phyloP scores from a whole-genome alignment of 2,329 filamentous ascomycete genomes.

The Scortechinia acanthostroma region DNA sequence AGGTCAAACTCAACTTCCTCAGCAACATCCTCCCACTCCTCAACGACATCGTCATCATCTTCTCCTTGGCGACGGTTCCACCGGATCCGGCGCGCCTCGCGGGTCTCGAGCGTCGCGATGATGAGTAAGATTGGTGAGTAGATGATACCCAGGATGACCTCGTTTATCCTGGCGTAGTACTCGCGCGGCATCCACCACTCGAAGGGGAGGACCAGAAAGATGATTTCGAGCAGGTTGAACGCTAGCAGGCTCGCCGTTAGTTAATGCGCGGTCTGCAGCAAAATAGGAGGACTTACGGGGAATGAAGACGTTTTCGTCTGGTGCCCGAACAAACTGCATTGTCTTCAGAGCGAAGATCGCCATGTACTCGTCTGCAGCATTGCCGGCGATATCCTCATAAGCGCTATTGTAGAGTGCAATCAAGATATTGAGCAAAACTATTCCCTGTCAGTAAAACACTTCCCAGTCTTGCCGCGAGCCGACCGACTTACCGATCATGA shows the following conservation, averaged over 20 bases:
- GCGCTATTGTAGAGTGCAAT: conserved; percentile 66
- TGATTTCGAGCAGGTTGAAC: conserved; percentile 61
- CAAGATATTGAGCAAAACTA: conserved; percentile 56
- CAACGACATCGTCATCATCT: conserved; percentile 52
- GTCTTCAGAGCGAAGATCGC: conserved; percentile 62
- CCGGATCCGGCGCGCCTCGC: conserved; percentile 35
- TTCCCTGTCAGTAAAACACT: background rate
- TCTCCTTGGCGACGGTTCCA: conserved; percentile 52
- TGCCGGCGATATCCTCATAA: conserved; percentile 64
- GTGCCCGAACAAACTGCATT: conserved; percentile 62
- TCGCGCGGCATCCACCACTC: conserved; percentile 59
- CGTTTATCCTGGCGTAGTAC: conserved; percentile 52
- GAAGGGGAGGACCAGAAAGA: conserved; percentile 54
- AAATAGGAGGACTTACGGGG: conserved; percentile 23
- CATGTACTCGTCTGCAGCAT: conserved; percentile 64
- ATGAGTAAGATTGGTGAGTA: conserved; percentile 54
- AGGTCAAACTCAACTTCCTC: conserved; percentile 45
- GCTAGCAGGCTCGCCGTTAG: conserved; percentile 13
- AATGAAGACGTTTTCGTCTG: conserved; percentile 68
- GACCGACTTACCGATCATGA: conserved; percentile 39
- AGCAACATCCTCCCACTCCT: conserved; percentile 60
- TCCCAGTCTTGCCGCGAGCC: background rate
- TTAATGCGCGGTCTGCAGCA: background rate
- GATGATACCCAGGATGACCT: conserved; percentile 55
- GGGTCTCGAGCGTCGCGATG: conserved; percentile 40